These are phyloP conservation scores for Aspergillus sp. DNA, from an alignment of 2,329 filamentous ascomycete genomes.

Conservation along the genomic window DNA sequence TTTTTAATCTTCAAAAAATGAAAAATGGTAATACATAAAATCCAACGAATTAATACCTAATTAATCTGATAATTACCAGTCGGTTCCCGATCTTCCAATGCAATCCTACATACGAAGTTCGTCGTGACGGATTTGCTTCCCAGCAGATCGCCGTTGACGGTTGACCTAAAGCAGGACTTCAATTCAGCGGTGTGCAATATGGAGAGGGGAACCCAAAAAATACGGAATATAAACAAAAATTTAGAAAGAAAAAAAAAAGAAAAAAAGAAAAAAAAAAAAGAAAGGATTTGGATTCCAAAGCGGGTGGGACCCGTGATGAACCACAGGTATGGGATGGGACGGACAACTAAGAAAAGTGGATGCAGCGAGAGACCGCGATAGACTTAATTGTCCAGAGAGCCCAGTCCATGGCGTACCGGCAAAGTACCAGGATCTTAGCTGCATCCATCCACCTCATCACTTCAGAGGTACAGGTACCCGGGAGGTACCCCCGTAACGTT, in stretches of 20 bases:
- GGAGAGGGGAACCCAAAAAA: neutral
- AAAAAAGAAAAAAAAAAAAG: neutral
- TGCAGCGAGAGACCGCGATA: neutral
- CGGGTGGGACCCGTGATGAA: slow-evolving; percentile 6
- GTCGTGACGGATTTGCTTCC: neutral
- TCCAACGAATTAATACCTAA: neutral
- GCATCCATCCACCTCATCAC: slow-evolving; percentile 1
- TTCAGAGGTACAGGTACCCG: neutral
- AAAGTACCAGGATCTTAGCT: slow-evolving; percentile 1
- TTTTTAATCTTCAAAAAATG: neutral
- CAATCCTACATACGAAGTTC: neutral
- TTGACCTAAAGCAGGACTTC: neutral
- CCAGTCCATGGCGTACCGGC: neutral
- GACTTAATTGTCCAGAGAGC: neutral
- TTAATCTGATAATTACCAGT: neutral
- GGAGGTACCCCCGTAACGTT: too few relatives aligned
- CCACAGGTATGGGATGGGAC: slow-evolving; percentile 8
- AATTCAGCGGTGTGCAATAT: slow-evolving; percentile 8
- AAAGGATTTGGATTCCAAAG: neutral
- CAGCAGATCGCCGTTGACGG: neutral
- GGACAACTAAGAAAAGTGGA: neutral
- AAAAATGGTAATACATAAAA: neutral
- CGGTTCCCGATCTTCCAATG: neutral
- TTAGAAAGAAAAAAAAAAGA: neutral
- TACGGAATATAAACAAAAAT: neutral